phyloP scores from a whole-genome alignment of 2,329 filamentous ascomycete species.

The Clonostachys byssicola region DNA sequence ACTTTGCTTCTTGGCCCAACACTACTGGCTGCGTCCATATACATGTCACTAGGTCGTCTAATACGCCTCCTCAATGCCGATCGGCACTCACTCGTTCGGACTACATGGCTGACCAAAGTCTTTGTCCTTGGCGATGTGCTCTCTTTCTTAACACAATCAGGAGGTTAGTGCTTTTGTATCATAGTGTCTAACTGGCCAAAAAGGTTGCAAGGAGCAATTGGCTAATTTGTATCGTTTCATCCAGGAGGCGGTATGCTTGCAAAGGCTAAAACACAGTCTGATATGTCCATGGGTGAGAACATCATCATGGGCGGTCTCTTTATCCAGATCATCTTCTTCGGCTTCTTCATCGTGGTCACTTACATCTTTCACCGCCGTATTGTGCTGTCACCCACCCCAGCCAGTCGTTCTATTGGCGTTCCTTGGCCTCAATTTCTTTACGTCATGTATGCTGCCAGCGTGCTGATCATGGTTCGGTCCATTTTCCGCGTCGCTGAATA shows the following conservation, averaged over 20 bases:
- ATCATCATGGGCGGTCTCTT: constrained; percentile 48
- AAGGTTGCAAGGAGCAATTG: too few species aligned
- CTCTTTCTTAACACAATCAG: constrained; percentile 9
- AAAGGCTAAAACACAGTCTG: constrained; percentile 1
- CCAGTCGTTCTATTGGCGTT: background rate
- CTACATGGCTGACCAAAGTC: constrained; percentile 19
- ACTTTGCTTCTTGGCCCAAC: constrained; percentile 35
- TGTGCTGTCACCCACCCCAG: background rate
- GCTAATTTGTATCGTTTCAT: constrained; percentile 11
- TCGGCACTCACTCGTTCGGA: constrained; percentile 9
- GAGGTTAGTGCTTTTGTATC: too few species aligned
- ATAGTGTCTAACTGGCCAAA: background rate
- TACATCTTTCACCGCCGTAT: constrained; percentile 32
- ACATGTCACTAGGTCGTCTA: constrained; percentile 36
- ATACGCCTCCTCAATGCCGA: constrained; percentile 19
- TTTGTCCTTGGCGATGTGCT: constrained; percentile 22
- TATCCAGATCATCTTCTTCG: constrained; percentile 51
- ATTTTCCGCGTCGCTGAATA: constrained; percentile 41
- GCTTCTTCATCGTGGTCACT: constrained; percentile 41
- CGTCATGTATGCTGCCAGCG: constrained; percentile 28
- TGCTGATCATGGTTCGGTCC: constrained; percentile 32
- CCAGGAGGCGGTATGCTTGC: constrained; percentile 18
- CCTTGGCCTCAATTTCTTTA: too few species aligned
- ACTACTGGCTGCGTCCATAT: constrained; percentile 38
- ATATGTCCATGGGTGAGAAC: constrained; percentile 25